Conservation (phyloP, 306 rosid genomes). For the Heteromeles arbutifolia region DNA sequence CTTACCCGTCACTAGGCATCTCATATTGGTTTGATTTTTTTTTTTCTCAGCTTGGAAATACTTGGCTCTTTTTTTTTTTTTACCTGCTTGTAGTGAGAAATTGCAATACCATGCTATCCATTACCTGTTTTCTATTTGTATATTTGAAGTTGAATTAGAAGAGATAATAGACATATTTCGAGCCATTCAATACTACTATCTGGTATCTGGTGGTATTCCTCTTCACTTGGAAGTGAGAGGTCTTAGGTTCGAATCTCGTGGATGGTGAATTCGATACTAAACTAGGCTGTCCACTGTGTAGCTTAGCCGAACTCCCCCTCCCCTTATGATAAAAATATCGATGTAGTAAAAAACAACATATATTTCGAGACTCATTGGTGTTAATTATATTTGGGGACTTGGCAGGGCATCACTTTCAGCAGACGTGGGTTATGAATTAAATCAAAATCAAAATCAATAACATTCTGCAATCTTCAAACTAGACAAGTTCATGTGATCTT, state of each 20-base stretch:
- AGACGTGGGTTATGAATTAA: not conserved
- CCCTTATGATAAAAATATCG: too few species aligned
- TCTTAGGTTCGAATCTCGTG: too few species aligned
- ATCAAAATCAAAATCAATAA: too few species aligned
- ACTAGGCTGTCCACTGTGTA: fast-evolving
- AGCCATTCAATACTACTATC: too few species aligned
- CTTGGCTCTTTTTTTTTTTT: not conserved
- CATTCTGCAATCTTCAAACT: not conserved
- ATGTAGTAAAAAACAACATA: too few species aligned
- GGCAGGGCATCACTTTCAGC: not conserved
- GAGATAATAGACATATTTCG: not conserved
- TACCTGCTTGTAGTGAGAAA: not conserved
- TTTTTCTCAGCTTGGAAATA: not conserved
- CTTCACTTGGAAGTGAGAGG: too few species aligned
- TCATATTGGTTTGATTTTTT: not conserved
- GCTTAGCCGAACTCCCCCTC: fast-evolving
- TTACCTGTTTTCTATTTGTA: not conserved
- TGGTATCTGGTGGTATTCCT: too few species aligned
- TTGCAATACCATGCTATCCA: not conserved
- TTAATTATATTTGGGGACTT: not conserved
- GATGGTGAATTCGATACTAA: too few species aligned
- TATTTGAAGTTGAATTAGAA: not conserved
- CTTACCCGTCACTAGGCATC: slow-evolving; percentile 10
- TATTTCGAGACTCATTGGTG: not conserved
- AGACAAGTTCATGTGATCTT: not conserved